phyloP scores from a whole-genome alignment of 2,329 filamentous ascomycete genomes.

The Colletotrichum graminicola region DNA sequence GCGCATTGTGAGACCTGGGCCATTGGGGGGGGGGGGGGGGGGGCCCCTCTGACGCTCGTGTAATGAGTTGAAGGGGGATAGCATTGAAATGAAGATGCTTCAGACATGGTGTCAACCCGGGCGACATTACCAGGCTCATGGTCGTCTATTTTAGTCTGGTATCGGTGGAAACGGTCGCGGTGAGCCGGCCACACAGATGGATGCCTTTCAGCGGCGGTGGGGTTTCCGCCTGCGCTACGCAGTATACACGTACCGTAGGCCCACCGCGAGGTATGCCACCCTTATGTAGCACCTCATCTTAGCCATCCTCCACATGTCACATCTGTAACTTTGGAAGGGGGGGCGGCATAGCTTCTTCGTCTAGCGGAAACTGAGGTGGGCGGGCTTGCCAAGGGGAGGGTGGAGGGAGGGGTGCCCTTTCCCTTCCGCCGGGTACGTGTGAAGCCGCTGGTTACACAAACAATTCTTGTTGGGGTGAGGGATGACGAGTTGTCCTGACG shows the following conservation, averaged over 20 bases:
- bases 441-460: slow-evolving; percentile 21
- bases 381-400: slow-evolving; percentile 8
- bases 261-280: slow-evolving; percentile 23
- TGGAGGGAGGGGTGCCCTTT: not conserved
- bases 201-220: slow-evolving; percentile 1
- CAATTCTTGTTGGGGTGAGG: slow-evolving; percentile 11
- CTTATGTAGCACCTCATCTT: slow-evolving; percentile 7
- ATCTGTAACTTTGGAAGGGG: slow-evolving; percentile 15
- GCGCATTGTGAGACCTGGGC: not conserved
- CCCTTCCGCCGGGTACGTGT: slow-evolving; percentile 23
- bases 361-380: slow-evolving; percentile 23
- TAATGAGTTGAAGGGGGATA: not conserved
- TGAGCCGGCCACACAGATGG: slow-evolving; percentile 24
- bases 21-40: no score
- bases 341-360: slow-evolving; percentile 10
- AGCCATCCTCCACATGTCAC: not conserved
- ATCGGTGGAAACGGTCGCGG: slow-evolving; percentile 7
- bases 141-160: slow-evolving; percentile 25
- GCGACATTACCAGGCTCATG: slow-evolving; percentile 28
- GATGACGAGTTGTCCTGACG: not conserved
- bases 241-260: not conserved
- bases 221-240: slow-evolving; percentile 11
- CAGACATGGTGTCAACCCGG: slow-evolving; percentile 9
- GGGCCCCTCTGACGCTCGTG: slow-evolving; percentile 1
- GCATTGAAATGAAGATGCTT: slow-evolving; percentile 6